Conservation (phyloP, 768 basidiomycete species). For the Paxillus rubicundulus region DNA sequence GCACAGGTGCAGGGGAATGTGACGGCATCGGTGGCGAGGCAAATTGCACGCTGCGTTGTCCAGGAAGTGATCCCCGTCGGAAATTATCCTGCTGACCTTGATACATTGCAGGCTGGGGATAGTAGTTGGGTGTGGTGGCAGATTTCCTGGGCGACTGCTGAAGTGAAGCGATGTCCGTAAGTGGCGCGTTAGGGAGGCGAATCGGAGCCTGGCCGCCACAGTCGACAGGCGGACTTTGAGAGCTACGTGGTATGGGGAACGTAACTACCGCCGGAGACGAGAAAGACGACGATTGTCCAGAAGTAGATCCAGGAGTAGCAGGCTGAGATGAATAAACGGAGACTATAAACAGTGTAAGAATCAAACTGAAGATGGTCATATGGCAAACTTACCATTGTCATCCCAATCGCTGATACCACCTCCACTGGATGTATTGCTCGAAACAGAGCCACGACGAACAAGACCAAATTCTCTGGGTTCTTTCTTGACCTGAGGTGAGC, state of each 20-base stretch:
- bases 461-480: slow-evolving; percentile 55
- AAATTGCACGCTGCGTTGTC: slow-evolving; percentile 28
- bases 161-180: slow-evolving; percentile 64
- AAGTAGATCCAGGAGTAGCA: slow-evolving; percentile 43
- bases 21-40: slow-evolving; percentile 32
- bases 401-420: slow-evolving; percentile 75
- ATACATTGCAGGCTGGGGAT: slow-evolving; percentile 27
- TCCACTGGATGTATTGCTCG: slow-evolving; percentile 50
- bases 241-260: slow-evolving; percentile 60
- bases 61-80: slow-evolving; percentile 32
- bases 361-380: not conserved
- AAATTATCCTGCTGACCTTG: slow-evolving; percentile 29
- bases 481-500: slow-evolving; percentile 54
- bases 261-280: slow-evolving; percentile 60
- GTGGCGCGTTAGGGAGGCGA: slow-evolving; percentile 69
- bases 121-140: slow-evolving; percentile 33
- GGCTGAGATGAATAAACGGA: slow-evolving; percentile 35
- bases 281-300: slow-evolving; percentile 60
- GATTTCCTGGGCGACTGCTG: slow-evolving; percentile 37
- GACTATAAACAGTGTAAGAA: slow-evolving; percentile 13
- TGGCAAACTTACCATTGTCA: slow-evolving; percentile 58
- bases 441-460: slow-evolving; percentile 60
- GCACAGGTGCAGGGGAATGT: slow-evolving; percentile 24
- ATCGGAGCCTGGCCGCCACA: slow-evolving; percentile 48
- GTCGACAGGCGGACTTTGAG: slow-evolving; percentile 48